These are phyloP conservation scores for Zanthoxylum bungeanum DNA, from an alignment of 345 rosid genomes.

Conservation along the genomic window DNA sequence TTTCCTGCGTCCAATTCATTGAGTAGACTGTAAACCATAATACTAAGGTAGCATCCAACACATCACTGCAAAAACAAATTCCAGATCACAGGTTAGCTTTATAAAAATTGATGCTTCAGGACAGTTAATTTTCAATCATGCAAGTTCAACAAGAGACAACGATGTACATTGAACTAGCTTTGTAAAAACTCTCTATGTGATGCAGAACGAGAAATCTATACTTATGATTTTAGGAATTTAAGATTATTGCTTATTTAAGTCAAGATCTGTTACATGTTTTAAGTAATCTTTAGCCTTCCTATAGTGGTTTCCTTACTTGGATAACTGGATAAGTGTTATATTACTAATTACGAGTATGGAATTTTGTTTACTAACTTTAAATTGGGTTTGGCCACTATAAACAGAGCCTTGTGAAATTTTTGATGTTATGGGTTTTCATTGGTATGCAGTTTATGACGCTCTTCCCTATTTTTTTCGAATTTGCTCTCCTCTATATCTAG, in stretches of 20 bases:
- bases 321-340: neutral
- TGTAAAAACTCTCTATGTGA: neutral
- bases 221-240: neutral
- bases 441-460: neutral
- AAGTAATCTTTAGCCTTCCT: neutral
- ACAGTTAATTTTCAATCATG: neutral
- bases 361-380: neutral
- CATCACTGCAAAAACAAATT: constrained; percentile 14
- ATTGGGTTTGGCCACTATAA: neutral
- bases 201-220: neutral
- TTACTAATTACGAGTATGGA: too few species aligned
- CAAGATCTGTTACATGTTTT: too few species aligned
- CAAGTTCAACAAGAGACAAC: neutral
- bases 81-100: neutral
- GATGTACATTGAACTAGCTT: neutral
- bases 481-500: neutral
- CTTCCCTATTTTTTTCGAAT: neutral
- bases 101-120: neutral
- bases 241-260: neutral
- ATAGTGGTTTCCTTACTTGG: neutral
- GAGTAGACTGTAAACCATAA: neutral
- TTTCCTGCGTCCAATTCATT: neutral
- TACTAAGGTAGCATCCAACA: neutral
- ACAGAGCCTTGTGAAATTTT: neutral
- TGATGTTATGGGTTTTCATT: neutral